Evolutionary conservation across 1,284 basidiomycete genomes (phyloP).

Genomic region (Heterobasidion irregulare): DNA sequence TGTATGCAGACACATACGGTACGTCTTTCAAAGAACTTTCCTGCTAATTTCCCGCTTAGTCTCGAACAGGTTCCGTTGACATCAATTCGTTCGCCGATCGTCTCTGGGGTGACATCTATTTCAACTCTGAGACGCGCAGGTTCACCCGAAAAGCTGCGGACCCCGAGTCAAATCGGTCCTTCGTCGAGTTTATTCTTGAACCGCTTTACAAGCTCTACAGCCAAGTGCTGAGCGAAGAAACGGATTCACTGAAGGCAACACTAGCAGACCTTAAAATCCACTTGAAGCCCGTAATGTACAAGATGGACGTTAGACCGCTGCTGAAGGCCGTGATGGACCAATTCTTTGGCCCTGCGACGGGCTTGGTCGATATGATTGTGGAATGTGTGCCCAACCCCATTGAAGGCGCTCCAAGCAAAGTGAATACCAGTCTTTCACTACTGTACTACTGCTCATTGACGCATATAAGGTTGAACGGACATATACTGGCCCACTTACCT

Average conservation of each 20-base stretch:
- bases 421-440: conserved; percentile 20
- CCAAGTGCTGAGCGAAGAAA: conserved; percentile 89
- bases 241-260: conserved; percentile 75
- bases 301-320: conserved; percentile 95
- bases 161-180: conserved; percentile 78
- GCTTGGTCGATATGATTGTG: conserved; percentile 89
- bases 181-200: conserved; percentile 95
- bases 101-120: conserved; percentile 99
- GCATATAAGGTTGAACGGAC: conserved; percentile 62
- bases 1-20: conserved; percentile 94
- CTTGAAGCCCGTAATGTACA: conserved; percentile 91
- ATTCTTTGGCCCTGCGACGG: conserved; percentile 89
- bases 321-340: conserved; percentile 91
- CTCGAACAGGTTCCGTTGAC: conserved; percentile 46
- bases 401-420: conserved; percentile 65
- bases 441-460: not conserved
- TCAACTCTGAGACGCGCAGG: conserved; percentile 75
- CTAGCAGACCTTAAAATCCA: conserved; percentile 78
- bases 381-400: conserved; percentile 84
- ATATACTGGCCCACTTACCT: conserved; percentile 82
- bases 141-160: conserved; percentile 84
- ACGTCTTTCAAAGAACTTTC: conserved; percentile 11
- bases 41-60: conserved; percentile 2
- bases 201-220: conserved; percentile 98
- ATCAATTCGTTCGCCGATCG: conserved; percentile 71